Conservation (phyloP, 257 asterid species). For the Forsythia suspensa region DNA sequence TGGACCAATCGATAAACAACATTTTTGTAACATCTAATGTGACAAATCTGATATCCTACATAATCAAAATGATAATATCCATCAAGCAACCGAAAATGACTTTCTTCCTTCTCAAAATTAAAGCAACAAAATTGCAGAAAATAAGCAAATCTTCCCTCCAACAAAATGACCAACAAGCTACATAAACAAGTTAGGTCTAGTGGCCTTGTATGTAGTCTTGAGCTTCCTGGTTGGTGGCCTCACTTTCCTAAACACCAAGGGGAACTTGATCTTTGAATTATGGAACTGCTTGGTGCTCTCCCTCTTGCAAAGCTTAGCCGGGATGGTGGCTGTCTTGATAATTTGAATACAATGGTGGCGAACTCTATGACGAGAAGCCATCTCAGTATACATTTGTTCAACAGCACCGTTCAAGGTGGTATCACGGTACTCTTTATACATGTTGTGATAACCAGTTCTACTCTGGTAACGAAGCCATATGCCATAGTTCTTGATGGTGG, state of each 20-base stretch:
- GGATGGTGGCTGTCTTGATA: conserved; percentile 85
- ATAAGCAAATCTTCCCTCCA: background rate
- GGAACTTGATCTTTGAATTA: conserved; percentile 80
- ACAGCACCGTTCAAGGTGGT: conserved; percentile 87
- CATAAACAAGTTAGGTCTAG: conserved; percentile 68
- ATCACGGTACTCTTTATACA: conserved; percentile 93
- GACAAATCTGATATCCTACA: background rate
- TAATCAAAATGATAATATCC: background rate
- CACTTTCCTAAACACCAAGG: conserved; percentile 64
- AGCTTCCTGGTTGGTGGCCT: conserved; percentile 74
- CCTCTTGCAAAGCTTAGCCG: conserved; percentile 90
- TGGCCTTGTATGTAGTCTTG: conserved; percentile 69
- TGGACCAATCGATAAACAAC: background rate
- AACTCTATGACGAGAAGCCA: conserved; percentile 96
- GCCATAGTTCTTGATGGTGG: conserved; percentile 82
- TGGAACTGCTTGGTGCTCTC: conserved; percentile 86
- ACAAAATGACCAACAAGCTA: conserved; percentile 19
- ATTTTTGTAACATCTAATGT: background rate
- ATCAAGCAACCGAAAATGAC: background rate
- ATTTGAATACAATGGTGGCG: conserved; percentile 84
- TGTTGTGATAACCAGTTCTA: conserved; percentile 85
- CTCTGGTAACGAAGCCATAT: conserved; percentile 92
- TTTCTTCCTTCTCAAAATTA: background rate
- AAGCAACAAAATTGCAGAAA: background rate
- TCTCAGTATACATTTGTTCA: conserved; percentile 93